Base-by-base conservation (phyloP, 305 asterid species). In the Andrographis paniculata region DNA sequence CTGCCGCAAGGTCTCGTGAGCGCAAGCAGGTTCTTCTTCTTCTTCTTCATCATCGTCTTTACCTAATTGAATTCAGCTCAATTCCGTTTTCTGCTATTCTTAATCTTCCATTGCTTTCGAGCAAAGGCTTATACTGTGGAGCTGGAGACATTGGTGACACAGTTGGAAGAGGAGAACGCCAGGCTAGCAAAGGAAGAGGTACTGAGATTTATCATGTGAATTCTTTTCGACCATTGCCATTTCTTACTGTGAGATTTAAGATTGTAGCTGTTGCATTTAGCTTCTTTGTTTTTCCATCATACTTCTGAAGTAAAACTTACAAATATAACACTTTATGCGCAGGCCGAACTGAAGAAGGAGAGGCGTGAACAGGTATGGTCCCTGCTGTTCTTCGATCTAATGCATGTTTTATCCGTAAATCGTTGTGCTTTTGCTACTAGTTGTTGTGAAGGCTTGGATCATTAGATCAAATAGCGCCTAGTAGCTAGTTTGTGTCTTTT, bases 1-100 rank as follows among this genome's bases (percentile, higher is more conserved):
- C 94, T 53, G 97, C 97, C 18, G 97, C 97, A 20, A 70, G 95
- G 80, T 88, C 97, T 22, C 70, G 97, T 46, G 97, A 88, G 61
- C 76, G 97, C 50, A 88, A 88, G 63, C 97, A 88, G 97, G 97
- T 88, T 20, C 14, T 11, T 7, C 8, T 17, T 38, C 36, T 36
- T 4, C 1, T 20, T 2, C 18, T 8, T 9, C 20, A 17, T 19
- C 38, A 15, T 20, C 27, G 20, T 0, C 8, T 43, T 21, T 20
- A 6, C 19, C 33, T 22, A 17, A 52, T 20, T 12, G 1, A 37
- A 19, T 20, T 5, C 20, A 13, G 21, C 17, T 6, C 2, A 14
- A 16, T 14, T 17, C 21, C 21, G 5, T n/a, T 17, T 33, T 14
- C 30, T 53, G 46, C 31, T 53, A 42, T 49, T 1, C 17, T 53